Evolutionary conservation across 2,329 filamentous ascomycete genomes (phyloP), one percentile per base, ranked within the genome.

Genomic region (Pestalotiopsis sp.): DNA sequence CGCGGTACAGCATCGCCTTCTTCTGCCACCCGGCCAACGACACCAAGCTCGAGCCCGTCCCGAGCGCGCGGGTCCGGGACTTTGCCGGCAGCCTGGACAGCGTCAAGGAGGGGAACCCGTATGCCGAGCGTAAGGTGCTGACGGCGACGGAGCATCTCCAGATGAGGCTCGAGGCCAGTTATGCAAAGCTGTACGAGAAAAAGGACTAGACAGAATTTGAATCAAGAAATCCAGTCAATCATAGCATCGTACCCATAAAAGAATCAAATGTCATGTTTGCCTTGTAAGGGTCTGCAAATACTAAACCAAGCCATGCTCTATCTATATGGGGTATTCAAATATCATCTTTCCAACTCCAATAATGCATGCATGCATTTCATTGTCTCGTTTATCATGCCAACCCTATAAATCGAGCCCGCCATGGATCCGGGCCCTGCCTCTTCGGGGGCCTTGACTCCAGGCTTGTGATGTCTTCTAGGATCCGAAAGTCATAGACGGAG

Each of bases 1-100:
- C 88, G 69, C 81, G 90, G 62, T 92, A 92, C 75, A 90, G 88
- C 11, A 90, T 92, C 71, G 90, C 87, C 6, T 92, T 88, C 79
- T 92, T 92, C 79, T 91, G 89, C 71, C 90, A 92, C 75, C 90
- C 90, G 1, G 84, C 86, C 4, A 82, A 86, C 7, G 78, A 81
- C 1, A 85, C 84, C 9, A 78, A 83, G 57, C 79, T 92, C 64
- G 84, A 84, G 62, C 80, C 87, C 1, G 88, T 92, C 61, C 90
- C 90, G 9, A 92, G 90, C 76, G 82, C 86, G 70, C 79, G 85
- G 61, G 88, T 92, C 3, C 80, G 76, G 72, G 78, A 75, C 66
- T 84, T 82, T 66, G 65, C 45, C 67, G 70, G 63, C n/a, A 67
- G 36, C 27, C 27, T 70, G 64, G 72, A 68, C 68, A 70, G 31